Base-by-base conservation (phyloP, 2,329 filamentous ascomycete species). In the Penicillium sp. region DNA sequence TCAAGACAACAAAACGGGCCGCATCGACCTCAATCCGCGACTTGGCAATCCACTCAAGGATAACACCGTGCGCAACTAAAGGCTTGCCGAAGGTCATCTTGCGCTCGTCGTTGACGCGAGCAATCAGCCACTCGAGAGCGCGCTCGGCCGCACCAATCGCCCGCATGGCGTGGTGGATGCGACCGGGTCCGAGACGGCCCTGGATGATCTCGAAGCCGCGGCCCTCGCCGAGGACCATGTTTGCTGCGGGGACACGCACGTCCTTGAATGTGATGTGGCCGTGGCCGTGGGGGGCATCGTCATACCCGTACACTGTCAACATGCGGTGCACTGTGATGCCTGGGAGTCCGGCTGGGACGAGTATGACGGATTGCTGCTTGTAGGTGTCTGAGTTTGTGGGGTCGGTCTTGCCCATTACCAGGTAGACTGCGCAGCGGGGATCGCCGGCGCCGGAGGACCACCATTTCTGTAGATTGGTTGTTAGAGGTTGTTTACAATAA, bases 171-270 rank as follows among this genome's bases (percentile, higher is more conserved):
- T 99, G 94, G 80, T 99, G 94, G 73, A 99, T 97, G 58, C 94
- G 90, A 35, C 94, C 94, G 1, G 94, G 94, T 1, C 94, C 94
- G 25, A 99, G 88, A 67, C 94, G 91, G 57, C 94, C 94, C 76
- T 99, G 94, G 72, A 99, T 97, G 72, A 99, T 96, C 77, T 99
- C 94, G 75, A 99, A 99, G 21, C 94, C 94, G 62, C 91, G 87
- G 64, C 94, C 94, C 75, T 94, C 91, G 60, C 94, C 93, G 4
- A 99, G 88, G 12, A 97, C 89, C 71, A 99, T 88, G 79, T 90
- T 94, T 68, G 81, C 80, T 33, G 82, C 86, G 8, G 93, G 93
- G 0, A 99, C 90, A 58, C 93, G 89, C 61, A 97, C 94, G 73
- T 97, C 89, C 58, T 87, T 82, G 79, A 99, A 97, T 36, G 81